These are phyloP conservation scores for Mortierella sp. DNA, from an alignment of 371 early-diverging fungal species.

Conservation along the genomic window DNA sequence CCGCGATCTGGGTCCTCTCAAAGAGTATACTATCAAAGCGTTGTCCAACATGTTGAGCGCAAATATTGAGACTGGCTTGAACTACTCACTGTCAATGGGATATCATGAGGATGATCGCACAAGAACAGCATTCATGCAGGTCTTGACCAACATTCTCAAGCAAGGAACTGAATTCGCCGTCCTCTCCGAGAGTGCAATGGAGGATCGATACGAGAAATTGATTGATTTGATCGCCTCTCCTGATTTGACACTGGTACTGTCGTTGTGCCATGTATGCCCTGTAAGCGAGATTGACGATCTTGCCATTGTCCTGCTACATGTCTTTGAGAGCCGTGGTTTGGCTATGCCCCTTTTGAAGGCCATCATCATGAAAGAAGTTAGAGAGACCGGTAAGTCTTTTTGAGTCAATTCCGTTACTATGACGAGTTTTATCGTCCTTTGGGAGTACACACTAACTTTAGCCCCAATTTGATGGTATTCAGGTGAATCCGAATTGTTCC, in stretches of 20 bases:
- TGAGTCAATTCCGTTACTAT: too few relatives aligned
- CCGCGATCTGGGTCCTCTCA: conserved; percentile 76
- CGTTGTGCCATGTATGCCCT: conserved; percentile 89
- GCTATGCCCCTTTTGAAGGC: conserved; percentile 81
- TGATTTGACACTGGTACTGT: conserved; percentile 80
- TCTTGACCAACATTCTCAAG: conserved; percentile 90
- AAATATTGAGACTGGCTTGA: conserved; percentile 92
- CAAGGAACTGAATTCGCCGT: conserved; percentile 90
- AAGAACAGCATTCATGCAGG: conserved; percentile 92
- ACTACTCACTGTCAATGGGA: conserved; percentile 90
- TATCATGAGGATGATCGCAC: conserved; percentile 93
- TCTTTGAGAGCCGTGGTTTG: conserved; percentile 84
- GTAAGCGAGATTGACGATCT: conserved; percentile 91
- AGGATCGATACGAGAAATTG: conserved; percentile 81
- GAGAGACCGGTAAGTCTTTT: conserved; percentile 69
- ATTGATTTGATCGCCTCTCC: conserved; percentile 71
- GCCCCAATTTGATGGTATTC: neutral
- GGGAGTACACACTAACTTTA: too few relatives aligned
- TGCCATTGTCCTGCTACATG: conserved; percentile 79
- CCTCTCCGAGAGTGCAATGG: conserved; percentile 81
- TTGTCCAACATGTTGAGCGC: conserved; percentile 91
- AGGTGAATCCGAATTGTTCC: conserved; percentile 87
- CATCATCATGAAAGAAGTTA: conserved; percentile 88
- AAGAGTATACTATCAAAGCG: conserved; percentile 88
- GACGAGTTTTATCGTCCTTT: too few relatives aligned